These are phyloP conservation scores for Coemansia sp. DNA, from an alignment of 192 early-diverging fungal species.

Conservation along the genomic window DNA sequence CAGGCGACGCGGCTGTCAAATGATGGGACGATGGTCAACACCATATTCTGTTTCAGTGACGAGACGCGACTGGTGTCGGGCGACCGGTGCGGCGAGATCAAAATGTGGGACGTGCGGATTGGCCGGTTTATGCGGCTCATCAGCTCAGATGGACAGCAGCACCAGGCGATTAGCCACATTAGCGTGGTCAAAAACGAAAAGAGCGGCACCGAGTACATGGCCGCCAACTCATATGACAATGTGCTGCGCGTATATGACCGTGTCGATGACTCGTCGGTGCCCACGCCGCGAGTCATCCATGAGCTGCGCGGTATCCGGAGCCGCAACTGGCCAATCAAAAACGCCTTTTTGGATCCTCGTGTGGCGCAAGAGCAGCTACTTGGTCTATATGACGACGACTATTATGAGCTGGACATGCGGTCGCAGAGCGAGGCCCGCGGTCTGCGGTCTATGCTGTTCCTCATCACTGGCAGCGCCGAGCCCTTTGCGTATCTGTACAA, in stretches of 20 bases:
- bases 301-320: slow-evolving; percentile 89
- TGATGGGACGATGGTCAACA: slow-evolving; percentile 49
- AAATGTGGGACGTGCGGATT: slow-evolving; percentile 89
- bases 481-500: slow-evolving; percentile 67
- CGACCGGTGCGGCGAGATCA: slow-evolving; percentile 61
- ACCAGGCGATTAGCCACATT: slow-evolving; percentile 49
- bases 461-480: slow-evolving; percentile 69
- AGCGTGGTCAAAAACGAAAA: slow-evolving; percentile 47
- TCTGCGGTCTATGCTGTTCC: slow-evolving; percentile 53
- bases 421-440: slow-evolving; percentile 50
- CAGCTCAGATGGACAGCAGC: slow-evolving; percentile 23
- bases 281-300: slow-evolving; percentile 68
- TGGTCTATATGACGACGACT: slow-evolving; percentile 50
- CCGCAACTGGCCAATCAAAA: slow-evolving; percentile 95
- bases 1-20: slow-evolving; percentile 36
- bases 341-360: slow-evolving; percentile 66
- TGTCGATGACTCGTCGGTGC: slow-evolving; percentile 74
- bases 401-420: slow-evolving; percentile 52
- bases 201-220: slow-evolving; percentile 74
- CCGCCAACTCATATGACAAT: slow-evolving; percentile 92
- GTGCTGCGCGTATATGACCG: slow-evolving; percentile 91
- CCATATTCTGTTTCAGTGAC: slow-evolving; percentile 53
- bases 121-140: slow-evolving; percentile 57
- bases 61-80: slow-evolving; percentile 51
- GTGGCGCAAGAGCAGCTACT: slow-evolving; percentile 49